A percentile compares a stretch with the other conserved stretches of the same genome.
These are phyloP conservation scores for Orbilia brochopaga DNA, from an alignment of 2,329 filamentous ascomycete genomes.

Conservation along the genomic window DNA sequence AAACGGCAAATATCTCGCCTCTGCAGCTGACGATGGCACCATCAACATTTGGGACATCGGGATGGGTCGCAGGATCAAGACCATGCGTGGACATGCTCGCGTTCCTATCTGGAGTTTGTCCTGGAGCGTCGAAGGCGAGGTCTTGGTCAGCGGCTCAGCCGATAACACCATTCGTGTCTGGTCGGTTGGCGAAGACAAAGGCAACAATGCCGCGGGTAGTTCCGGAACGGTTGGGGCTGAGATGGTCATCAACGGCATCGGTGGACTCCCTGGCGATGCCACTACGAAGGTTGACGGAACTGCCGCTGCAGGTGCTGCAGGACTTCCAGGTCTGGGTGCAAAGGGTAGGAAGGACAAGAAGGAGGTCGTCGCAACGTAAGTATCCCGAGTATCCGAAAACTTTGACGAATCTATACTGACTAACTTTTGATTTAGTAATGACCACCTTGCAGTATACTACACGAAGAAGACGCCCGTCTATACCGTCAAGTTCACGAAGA, in stretches of 20 bases:
- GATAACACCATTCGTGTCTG: conserved; percentile 93
- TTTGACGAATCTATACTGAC: conserved; percentile 52
- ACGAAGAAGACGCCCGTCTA: conserved; percentile 96
- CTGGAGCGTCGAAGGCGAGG: conserved; percentile 90
- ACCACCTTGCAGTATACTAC: conserved; percentile 92
- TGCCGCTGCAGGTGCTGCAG: conserved; percentile 63
- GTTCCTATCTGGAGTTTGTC: conserved; percentile 91
- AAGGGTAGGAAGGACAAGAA: conserved; percentile 51
- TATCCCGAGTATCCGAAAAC: conserved; percentile 54
- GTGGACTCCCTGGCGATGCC: conserved; percentile 58
- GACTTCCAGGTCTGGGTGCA: conserved; percentile 55
- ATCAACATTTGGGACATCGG: conserved; percentile 94
- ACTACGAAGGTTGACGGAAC: conserved; percentile 59
- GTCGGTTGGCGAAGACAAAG: conserved; percentile 76
- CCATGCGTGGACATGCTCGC: conserved; percentile 89
- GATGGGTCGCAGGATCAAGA: conserved; percentile 85
- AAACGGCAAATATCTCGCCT: conserved; percentile 88
- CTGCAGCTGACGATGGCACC: conserved; percentile 83
- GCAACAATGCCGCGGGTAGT: conserved; percentile 68
- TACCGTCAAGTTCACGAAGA: conserved; percentile 89
- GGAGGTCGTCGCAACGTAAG: conserved; percentile 55
- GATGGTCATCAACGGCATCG: conserved; percentile 57
- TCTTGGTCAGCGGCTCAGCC: conserved; percentile 86
- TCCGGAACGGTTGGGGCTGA: conserved; percentile 57
- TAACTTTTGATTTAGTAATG: conserved; percentile 69